A percentile compares a stretch with the other conserved stretches of the same genome.
phyloP scores from a whole-genome alignment of 148 eudicot species.

The Tetragonia tetragonoides region DNA sequence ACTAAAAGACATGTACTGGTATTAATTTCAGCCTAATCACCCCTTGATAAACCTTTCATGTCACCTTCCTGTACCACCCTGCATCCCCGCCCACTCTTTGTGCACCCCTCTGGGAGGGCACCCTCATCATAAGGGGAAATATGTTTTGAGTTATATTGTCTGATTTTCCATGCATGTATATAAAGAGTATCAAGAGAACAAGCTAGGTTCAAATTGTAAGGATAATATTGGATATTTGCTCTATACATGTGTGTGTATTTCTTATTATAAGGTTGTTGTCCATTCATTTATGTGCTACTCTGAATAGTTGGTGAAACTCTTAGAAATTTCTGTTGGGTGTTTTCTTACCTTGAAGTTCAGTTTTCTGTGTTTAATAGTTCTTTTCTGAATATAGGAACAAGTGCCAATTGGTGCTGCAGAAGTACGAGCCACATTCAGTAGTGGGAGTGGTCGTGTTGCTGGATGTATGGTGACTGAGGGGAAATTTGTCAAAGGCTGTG shows the following conservation, averaged over 20 bases:
- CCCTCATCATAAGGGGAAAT: neutral
- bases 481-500: slow-evolving; percentile 79
- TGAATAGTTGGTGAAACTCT: neutral
- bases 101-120: too few relatives aligned
- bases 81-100: too few relatives aligned
- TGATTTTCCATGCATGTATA: neutral
- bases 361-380: neutral
- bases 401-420: slow-evolving; percentile 78
- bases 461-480: slow-evolving; percentile 98
- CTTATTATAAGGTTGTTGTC: neutral
- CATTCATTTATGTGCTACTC: neutral
- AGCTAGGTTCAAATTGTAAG: neutral
- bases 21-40: too few relatives aligned
- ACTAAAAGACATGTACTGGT: neutral
- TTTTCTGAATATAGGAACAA: slow-evolving; percentile 61
- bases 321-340: neutral
- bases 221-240: neutral
- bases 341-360: neutral
- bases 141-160: neutral
- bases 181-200: neutral
- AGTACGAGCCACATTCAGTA: slow-evolving; percentile 85
- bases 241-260: neutral
- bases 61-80: too few relatives aligned
- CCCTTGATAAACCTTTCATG: too few relatives aligned
- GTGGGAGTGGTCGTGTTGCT: slow-evolving; percentile 98